Evolutionary conservation across 768 basidiomycete genomes (phyloP), one percentile per base, ranked within the genome.

Genomic region (Lactarius tabidus): DNA sequence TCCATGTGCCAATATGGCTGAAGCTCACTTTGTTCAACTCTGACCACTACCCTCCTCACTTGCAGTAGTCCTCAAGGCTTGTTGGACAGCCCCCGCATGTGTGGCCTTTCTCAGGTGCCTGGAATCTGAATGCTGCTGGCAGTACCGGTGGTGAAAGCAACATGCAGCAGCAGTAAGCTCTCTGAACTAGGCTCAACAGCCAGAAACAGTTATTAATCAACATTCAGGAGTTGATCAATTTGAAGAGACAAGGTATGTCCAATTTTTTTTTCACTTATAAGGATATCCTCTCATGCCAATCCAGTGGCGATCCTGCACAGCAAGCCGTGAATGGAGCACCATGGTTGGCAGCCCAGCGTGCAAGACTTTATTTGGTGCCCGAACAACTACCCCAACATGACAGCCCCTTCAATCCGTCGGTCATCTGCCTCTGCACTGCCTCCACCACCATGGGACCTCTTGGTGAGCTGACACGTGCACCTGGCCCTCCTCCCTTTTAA

Each of bases 341-440:
- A 26, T 62, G 60, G 65, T 7, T 26, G 15, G 56, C 36, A 14
- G 14, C 36, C 58, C 56, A 62, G 33, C 60, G 60, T 9, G 26
- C 65, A 26, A 51, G 57, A 9, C 60, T 36, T 23, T 66, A 29
- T 45, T 28, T 59, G 15, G 60, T 33, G 23, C 23, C 52, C 17
- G 65, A 66, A 45, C 35, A 51, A 58, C 26, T 60, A 6, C 38
- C 31, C 26, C 65, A 62, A 18, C 65, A 66, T 10, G 45, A 52
- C 54, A 66, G 65, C 33, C 65, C 65, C 33, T 33, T 33, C 3
- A 33, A 33, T 33, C 4, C 33, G 33, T 33, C 33, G 33, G 33
- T 33, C 33, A 33, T n/a, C n/a, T n/a, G n/a, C n/a, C n/a, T n/a
- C n/a, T n/a, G n/a, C n/a, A n/a, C n/a, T n/a, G n/a, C n/a, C n/a